Evolutionary conservation across 805 yeast genomes (phyloP).

Genomic region (Metschnikowia arizonensis): DNA sequence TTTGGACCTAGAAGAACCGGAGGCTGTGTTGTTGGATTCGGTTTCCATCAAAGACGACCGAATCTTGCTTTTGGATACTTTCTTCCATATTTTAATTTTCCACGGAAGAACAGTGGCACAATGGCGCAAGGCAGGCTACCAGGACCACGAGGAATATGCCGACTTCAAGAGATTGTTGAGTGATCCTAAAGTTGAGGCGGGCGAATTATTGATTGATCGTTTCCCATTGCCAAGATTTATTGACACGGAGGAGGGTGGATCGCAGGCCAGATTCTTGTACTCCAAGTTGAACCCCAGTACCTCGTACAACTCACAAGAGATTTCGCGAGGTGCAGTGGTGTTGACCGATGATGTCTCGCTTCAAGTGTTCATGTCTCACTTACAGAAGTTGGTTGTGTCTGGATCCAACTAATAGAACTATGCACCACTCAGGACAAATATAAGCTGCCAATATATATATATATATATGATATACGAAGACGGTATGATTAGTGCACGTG

Average conservation of each 20-base stretch:
- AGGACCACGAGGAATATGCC: constrained; percentile 84
- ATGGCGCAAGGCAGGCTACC: constrained; percentile 95
- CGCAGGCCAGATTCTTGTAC: constrained; percentile 94
- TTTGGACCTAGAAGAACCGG: constrained; percentile 68
- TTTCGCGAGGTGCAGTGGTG: constrained; percentile 65
- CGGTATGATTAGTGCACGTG: neutral
- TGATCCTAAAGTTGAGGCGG: constrained; percentile 89
- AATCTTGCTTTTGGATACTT: constrained; percentile 86
- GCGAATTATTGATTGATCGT: constrained; percentile 83
- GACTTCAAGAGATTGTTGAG: constrained; percentile 83
- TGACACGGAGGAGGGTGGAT: constrained; percentile 97
- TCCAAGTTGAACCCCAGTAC: constrained; percentile 94
- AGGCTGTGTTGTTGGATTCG: constrained; percentile 89
- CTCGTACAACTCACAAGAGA: constrained; percentile 62
- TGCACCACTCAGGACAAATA: neutral
- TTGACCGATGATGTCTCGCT: constrained; percentile 94
- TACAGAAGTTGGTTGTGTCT: constrained; percentile 82
- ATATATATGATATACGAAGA: neutral
- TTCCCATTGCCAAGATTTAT: constrained; percentile 97
- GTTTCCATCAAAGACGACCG: constrained; percentile 86
- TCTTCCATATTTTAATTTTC: constrained; percentile 92
- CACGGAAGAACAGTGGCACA: constrained; percentile 93
- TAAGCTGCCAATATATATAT: neutral
- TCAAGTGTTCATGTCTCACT: constrained; percentile 92
- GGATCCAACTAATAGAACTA: constrained; percentile 28